Percentiles rank a stretch among this genome's conserved stretches.
These are phyloP conservation scores for Trichoderma polysporum DNA, from an alignment of 2,329 filamentous ascomycete species.

Conservation along the genomic window DNA sequence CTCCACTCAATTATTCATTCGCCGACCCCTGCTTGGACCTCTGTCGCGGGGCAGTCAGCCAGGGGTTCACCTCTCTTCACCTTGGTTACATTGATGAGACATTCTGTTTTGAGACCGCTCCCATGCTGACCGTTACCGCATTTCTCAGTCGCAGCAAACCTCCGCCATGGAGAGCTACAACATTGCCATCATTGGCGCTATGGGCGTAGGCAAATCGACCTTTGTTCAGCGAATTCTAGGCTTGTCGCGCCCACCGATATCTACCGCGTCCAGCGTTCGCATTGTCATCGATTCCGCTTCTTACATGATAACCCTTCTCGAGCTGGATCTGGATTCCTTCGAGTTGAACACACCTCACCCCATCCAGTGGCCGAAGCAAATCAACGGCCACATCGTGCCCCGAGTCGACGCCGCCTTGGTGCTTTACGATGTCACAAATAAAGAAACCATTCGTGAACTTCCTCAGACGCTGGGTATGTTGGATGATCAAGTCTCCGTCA, in stretches of 20 bases:
- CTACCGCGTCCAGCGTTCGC: conserved; percentile 56
- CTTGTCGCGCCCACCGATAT: conserved; percentile 51
- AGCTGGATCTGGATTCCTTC: conserved; percentile 65
- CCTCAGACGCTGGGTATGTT: conserved; percentile 71
- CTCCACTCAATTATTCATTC: conserved; percentile 25
- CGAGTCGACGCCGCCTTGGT: conserved; percentile 80
- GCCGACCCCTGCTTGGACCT: conserved; percentile 17
- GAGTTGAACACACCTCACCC: conserved; percentile 57
- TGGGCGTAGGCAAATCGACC: conserved; percentile 66
- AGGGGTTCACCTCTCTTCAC: conserved; percentile 25
- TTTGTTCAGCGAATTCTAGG: conserved; percentile 65
- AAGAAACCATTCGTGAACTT: conserved; percentile 70
- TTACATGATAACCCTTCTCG: conserved; percentile 61
- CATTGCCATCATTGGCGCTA: conserved; percentile 65
- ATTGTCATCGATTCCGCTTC: conserved; percentile 58
- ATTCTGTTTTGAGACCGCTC: conserved; percentile 21
- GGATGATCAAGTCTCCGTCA: not conserved
- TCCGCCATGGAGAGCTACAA: conserved; percentile 59
- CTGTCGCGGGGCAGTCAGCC: conserved; percentile 25
- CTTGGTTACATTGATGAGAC: conserved; percentile 22
- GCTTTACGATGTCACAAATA: conserved; percentile 83
- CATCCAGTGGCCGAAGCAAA: conserved; percentile 66
- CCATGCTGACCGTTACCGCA: conserved; percentile 28
- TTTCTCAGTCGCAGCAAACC: conserved; percentile 32
- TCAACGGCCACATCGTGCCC: conserved; percentile 69